phyloP scores from a whole-genome alignment of 2,329 filamentous ascomycete species.

The Monosporascus sp. region DNA sequence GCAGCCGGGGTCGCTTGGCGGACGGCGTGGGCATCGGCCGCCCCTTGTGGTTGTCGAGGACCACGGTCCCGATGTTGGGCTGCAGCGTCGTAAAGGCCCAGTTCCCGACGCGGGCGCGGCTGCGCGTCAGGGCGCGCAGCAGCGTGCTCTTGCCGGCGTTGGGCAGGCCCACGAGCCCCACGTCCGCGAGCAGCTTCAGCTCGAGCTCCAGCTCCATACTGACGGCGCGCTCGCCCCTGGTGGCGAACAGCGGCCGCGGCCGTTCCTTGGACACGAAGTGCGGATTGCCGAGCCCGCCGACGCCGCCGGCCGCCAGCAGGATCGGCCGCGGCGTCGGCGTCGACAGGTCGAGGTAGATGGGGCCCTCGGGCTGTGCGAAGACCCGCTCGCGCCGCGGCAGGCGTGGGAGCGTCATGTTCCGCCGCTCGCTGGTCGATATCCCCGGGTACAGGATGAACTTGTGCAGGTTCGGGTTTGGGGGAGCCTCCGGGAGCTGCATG shows the following conservation, averaged over 20 bases:
- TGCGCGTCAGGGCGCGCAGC: conserved; percentile 80
- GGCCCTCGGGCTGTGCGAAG: conserved; percentile 64
- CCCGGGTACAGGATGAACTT: conserved; percentile 88
- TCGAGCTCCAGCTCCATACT: conserved; percentile 79
- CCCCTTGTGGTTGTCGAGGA: conserved; percentile 81
- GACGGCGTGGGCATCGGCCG: conserved; percentile 48
- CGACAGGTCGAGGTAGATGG: conserved; percentile 68
- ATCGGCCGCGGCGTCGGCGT: conserved; percentile 77
- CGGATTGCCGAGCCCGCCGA: conserved; percentile 88
- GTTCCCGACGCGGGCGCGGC: conserved; percentile 79
- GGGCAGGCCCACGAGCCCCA: conserved; percentile 88
- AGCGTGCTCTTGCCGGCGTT: conserved; percentile 96
- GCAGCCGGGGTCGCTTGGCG: conserved; percentile 13
- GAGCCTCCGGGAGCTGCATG: conserved; percentile 29
- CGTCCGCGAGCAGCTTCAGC: conserved; percentile 89
- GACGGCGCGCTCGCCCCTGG: conserved; percentile 74
- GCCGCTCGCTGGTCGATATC: conserved; percentile 64
- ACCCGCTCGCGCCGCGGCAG: conserved; percentile 46
- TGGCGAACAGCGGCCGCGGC: conserved; percentile 78
- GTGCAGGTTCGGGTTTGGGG: conserved; percentile 44
- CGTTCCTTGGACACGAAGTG: conserved; percentile 79
- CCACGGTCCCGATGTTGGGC: conserved; percentile 92
- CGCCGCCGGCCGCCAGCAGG: conserved; percentile 77
- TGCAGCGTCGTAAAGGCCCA: conserved; percentile 97
- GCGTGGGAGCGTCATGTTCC: conserved; percentile 41